A percentile compares a stretch with the other conserved stretches of the same genome.
These are phyloP conservation scores for Rhodotorula diobovata DNA, from an alignment of 768 basidiomycete species.

Conservation along the genomic window DNA sequence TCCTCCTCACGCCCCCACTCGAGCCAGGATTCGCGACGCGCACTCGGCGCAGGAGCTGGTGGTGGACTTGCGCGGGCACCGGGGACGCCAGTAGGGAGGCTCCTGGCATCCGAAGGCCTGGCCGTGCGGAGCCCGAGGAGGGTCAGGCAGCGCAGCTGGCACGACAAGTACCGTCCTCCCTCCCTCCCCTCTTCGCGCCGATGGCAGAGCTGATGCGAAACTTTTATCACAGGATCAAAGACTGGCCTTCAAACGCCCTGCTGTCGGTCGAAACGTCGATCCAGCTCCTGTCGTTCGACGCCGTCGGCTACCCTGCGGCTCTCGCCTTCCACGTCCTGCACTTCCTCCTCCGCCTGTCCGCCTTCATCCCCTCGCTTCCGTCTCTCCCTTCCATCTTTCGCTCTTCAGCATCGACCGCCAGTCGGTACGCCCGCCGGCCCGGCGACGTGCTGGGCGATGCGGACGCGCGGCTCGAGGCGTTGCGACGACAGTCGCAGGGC, in stretches of 20 bases:
- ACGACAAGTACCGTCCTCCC: neutral
- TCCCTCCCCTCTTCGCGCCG: neutral
- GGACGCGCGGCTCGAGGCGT: conserved; percentile 29
- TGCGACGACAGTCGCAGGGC: neutral
- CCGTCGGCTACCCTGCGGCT: conserved; percentile 32
- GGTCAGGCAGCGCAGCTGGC: neutral
- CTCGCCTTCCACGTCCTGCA: conserved; percentile 22
- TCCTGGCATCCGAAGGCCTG: neutral
- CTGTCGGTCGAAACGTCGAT: conserved; percentile 29
- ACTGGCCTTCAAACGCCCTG: conserved; percentile 24
- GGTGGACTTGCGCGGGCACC: neutral
- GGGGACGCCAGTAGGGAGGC: neutral
- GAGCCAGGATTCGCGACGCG: neutral
- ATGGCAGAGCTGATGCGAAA: neutral
- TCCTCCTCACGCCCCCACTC: neutral
- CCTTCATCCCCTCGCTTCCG: conserved; percentile 27
- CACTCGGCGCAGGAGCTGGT: neutral
- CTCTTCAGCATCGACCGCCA: neutral
- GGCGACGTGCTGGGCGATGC: conserved; percentile 15
- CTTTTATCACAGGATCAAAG: conserved; percentile 6
- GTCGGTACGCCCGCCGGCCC: conserved; percentile 3
- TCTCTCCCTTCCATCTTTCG: conserved; percentile 8
- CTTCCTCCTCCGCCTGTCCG: conserved; percentile 26
- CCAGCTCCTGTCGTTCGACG: conserved; percentile 31
- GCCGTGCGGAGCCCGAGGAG: neutral